Conservation (phyloP, 2,329 filamentous ascomycete species). For the Alternaria incomplexa region DNA sequence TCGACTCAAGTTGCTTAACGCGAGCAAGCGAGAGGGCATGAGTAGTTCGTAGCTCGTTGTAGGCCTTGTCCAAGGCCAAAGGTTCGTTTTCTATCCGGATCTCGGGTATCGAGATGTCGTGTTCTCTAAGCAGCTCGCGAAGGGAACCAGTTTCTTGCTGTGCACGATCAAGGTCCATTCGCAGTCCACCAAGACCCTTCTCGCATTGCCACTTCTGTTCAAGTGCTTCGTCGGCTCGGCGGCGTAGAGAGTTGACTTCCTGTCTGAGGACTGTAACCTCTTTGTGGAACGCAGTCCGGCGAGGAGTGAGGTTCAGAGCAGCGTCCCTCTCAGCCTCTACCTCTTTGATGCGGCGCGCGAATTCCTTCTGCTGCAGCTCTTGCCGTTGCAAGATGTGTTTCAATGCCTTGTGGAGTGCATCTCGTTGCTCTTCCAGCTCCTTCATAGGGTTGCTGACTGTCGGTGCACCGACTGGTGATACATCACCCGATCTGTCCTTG, state of each 20-base stretch:
- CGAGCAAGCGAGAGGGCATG: constrained; percentile 71
- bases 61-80: constrained; percentile 74
- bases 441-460: constrained; percentile 63
- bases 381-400: constrained; percentile 86
- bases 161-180: constrained; percentile 95
- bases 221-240: constrained; percentile 88
- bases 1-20: constrained; percentile 68
- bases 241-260: constrained; percentile 83
- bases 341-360: constrained; percentile 77
- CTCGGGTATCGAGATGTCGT: constrained; percentile 77
- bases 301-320: constrained; percentile 71
- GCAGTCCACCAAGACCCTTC: constrained; percentile 83
- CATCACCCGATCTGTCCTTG: constrained; percentile 43
- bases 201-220: constrained; percentile 97
- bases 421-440: constrained; percentile 90
- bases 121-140: constrained; percentile 76
- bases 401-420: constrained; percentile 86
- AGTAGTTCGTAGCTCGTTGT: constrained; percentile 74
- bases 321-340: constrained; percentile 81
- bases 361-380: constrained; percentile 81
- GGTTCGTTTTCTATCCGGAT: constrained; percentile 62
- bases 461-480: constrained; percentile 64
- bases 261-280: constrained; percentile 81
- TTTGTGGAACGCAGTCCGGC: constrained; percentile 79
- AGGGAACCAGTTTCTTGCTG: constrained; percentile 92